Conservation (phyloP, 306 rosid genomes). For the Oxytropis ochrocephala region DNA sequence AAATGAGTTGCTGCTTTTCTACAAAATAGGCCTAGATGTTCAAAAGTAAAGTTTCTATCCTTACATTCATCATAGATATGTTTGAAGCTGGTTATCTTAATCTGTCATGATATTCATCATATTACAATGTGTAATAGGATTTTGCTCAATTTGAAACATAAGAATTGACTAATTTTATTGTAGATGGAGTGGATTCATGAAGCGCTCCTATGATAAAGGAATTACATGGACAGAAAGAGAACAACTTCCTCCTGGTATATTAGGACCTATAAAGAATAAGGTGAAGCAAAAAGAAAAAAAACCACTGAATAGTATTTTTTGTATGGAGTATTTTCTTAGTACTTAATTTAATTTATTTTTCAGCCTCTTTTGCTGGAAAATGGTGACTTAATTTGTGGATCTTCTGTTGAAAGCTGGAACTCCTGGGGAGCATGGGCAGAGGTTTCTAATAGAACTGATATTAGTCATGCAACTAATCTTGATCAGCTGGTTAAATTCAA, state of each 20-base stretch:
- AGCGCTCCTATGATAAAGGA: slow-evolving; percentile 78
- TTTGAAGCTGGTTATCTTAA: background rate
- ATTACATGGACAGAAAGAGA: slow-evolving; percentile 85
- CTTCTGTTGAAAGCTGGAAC: slow-evolving; percentile 96
- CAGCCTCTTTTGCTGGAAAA: slow-evolving; percentile 87
- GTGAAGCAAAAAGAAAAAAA: slow-evolving; percentile 32
- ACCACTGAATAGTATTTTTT: background rate
- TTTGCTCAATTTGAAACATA: background rate
- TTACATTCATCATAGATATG: background rate
- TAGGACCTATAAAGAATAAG: slow-evolving; percentile 95
- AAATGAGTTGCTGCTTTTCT: slow-evolving; percentile 72
- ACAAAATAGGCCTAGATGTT: slow-evolving; percentile 75
- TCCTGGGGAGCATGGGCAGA: slow-evolving; percentile 99
- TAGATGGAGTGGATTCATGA: slow-evolving; percentile 98
- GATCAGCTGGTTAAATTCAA: slow-evolving; percentile 8
- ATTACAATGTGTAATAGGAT: background rate
- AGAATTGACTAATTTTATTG: slow-evolving; percentile 5
- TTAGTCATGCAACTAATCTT: slow-evolving; percentile 4
- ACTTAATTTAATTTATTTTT: slow-evolving; percentile 4
- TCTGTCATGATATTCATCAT: background rate
- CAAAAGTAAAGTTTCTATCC: slow-evolving; percentile 55
- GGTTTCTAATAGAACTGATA: slow-evolving; percentile 33
- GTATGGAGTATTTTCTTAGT: background rate
- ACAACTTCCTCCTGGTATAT: slow-evolving; percentile 90
- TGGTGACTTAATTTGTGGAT: slow-evolving; percentile 81